Evolutionary conservation across 495 filamentous ascomycete genomes (phyloP), one percentile per base, ranked within the genome.

Genomic region (Penicillium maclennaniae): DNA sequence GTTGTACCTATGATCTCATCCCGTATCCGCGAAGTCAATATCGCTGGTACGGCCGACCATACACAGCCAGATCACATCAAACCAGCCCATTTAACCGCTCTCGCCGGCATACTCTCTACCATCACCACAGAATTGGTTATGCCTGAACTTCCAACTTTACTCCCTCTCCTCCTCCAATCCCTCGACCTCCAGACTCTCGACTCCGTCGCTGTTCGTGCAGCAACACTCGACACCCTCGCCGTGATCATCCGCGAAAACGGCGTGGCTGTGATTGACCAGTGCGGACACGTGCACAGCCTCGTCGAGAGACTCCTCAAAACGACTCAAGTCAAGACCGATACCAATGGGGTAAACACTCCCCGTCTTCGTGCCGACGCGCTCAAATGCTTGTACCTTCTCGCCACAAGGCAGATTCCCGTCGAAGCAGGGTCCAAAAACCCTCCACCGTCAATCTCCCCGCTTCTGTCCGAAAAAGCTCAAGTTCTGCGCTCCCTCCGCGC

Each of bases 131-230:
- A 68, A 16, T 72, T 89, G 40, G 78, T 88, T 19, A 74, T 82
- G 56, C 76, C 81, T 1, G 78, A 84, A 56, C 72, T 89, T 9
- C 73, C 73, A 17, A 74, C 73, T 16, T 70, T 89, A 17, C 70
- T 84, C 6, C 84, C 87, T 0, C 77, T 88, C n/a, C 79, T 90
- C 40, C 77, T 89, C 4, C 87, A 88, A 61, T 80, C 73, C 43
- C 74, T 90, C n/a, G 85, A 88, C 51, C 77, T 88, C 34, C 67
- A 74, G 46, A 71, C 79, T 6, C 54, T 66, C 12, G 69, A 79
- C 48, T 70, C 72, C 14, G 62, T 73, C 5, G 65, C 72, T n/a
- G 78, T 87, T 26, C 83, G 87, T 53, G 69, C 77, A 34, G 82
- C 83, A 23, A 85, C 84, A 2, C 77, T 90, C 31, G 73, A 76